A percentile compares a stretch with the other conserved stretches of the same genome.
Evolutionary conservation across 202 grass and related monocot genomes (phyloP).

Genomic region (Setaria viridis): DNA sequence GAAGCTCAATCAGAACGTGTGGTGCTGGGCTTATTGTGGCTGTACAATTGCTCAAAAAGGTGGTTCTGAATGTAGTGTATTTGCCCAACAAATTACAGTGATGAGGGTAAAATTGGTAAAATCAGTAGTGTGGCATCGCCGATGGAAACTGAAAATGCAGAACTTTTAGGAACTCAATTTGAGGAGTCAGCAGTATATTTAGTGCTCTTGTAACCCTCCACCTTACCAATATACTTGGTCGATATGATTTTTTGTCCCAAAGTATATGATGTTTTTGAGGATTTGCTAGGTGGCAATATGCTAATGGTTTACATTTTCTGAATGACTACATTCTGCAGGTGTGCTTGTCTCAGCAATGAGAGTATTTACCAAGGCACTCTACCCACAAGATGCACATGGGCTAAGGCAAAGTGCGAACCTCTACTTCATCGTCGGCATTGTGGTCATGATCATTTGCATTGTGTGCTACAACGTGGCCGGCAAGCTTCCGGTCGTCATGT

Average conservation of each 20-base stretch:
- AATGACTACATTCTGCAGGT: constrained; percentile 60
- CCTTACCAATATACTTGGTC: background rate
- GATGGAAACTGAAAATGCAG: background rate
- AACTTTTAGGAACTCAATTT: background rate
- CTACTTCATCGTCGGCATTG: constrained; percentile 80
- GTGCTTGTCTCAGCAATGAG: constrained; percentile 88
- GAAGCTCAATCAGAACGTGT: background rate
- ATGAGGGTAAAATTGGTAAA: background rate
- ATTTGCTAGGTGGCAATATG: background rate
- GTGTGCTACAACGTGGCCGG: constrained; percentile 82
- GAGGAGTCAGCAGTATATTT: background rate
- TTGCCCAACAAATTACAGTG: background rate
- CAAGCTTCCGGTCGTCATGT: constrained; percentile 65
- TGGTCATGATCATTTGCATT: constrained; percentile 85
- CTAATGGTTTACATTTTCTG: constrained; percentile 6
- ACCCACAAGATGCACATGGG: constrained; percentile 76
- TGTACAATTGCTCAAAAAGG: background rate
- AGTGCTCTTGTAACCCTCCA: background rate
- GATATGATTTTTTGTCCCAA: background rate
- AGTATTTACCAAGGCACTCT: constrained; percentile 83
- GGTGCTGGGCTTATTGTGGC: background rate
- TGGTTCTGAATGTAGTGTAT: background rate
- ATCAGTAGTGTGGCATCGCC: too few relatives aligned
- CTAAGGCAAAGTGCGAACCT: constrained; percentile 84
- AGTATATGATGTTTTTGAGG: background rate